Conservation (phyloP, 495 filamentous ascomycete genomes). For the Staphylotrichum tortipilum region DNA sequence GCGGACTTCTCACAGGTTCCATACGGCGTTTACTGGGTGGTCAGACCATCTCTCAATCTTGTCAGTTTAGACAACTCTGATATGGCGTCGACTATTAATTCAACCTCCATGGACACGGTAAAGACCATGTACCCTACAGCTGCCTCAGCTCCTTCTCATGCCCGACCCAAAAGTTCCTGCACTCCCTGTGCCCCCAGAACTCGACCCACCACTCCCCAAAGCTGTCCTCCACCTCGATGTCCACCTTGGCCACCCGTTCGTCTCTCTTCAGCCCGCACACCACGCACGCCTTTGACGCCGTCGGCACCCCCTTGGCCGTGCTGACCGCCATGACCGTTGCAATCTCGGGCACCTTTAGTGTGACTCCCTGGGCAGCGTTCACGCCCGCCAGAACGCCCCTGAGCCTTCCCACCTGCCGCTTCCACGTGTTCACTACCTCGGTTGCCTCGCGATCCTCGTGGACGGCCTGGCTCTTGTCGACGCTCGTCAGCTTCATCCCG, state of each 20-base stretch:
- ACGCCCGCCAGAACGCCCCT: slow-evolving; percentile 48
- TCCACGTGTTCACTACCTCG: slow-evolving; percentile 70
- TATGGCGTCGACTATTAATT: no score
- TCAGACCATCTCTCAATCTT: no score
- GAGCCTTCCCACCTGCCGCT: slow-evolving; percentile 53
- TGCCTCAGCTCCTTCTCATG: slow-evolving; percentile 58
- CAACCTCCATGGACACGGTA: neutral
- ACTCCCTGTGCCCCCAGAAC: slow-evolving; percentile 76
- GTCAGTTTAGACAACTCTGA: no score
- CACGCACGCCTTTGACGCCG: slow-evolving; percentile 68
- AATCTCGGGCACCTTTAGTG: slow-evolving; percentile 58
- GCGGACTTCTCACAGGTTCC: no score
- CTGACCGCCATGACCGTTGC: slow-evolving; percentile 52
- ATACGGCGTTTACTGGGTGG: no score
- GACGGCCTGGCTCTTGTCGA: slow-evolving; percentile 68
- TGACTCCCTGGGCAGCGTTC: slow-evolving; percentile 27
- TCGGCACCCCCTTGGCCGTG: slow-evolving; percentile 54
- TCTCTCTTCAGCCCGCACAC: slow-evolving; percentile 83
- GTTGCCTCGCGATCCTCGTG: slow-evolving; percentile 83
- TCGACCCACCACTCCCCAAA: slow-evolving; percentile 96
- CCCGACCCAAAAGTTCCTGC: slow-evolving; percentile 74
- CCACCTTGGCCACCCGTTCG: slow-evolving; percentile 67
- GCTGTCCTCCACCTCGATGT: slow-evolving; percentile 72
- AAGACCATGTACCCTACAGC: slow-evolving; percentile 36
- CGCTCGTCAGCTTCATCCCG: slow-evolving; percentile 82